A percentile compares a stretch with the other conserved stretches of the same genome.
Conservation (phyloP, 2,329 filamentous ascomycete species). For the Aphanocladium album region DNA sequence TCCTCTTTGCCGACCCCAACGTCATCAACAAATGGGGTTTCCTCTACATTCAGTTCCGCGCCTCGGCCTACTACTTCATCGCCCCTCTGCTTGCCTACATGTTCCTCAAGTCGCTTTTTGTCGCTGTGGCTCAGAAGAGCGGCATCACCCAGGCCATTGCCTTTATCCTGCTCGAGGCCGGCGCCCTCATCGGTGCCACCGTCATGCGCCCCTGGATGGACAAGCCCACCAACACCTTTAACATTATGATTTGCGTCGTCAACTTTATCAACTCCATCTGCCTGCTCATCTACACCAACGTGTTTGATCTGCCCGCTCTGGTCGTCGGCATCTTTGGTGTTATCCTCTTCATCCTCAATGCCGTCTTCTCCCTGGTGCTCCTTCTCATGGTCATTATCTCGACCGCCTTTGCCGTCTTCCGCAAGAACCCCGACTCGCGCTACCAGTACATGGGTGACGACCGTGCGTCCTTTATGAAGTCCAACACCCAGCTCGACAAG, state of each 20-base stretch:
- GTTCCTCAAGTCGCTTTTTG: conserved; percentile 83
- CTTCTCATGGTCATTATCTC: conserved; percentile 70
- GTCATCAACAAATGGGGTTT: conserved; percentile 97
- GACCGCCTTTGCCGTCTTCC: conserved; percentile 65
- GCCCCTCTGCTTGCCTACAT: conserved; percentile 73
- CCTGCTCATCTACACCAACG: conserved; percentile 78
- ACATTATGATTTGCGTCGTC: conserved; percentile 83
- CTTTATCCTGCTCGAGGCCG: conserved; percentile 76
- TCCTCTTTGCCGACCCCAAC: conserved; percentile 91
- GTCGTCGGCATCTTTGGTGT: conserved; percentile 87
- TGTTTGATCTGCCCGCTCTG: conserved; percentile 78
- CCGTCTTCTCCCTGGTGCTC: conserved; percentile 74
- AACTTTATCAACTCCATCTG: conserved; percentile 92
- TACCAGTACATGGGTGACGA: conserved; percentile 98
- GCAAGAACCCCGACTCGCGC: conserved; percentile 89
- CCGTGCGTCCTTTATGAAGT: conserved; percentile 96
- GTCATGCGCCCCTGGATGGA: conserved; percentile 96
- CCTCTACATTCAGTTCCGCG: conserved; percentile 94
- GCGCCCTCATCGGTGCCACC: conserved; percentile 68
- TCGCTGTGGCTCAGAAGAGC: conserved; percentile 70
- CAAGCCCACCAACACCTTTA: conserved; percentile 95
- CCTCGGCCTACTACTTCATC: conserved; percentile 93
- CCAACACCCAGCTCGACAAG: conserved; percentile 69
- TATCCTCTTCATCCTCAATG: conserved; percentile 83
- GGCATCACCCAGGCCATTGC: conserved; percentile 74